Percentiles rank a stretch among this genome's conserved stretches.
phyloP scores from a whole-genome alignment of 331 rosid genomes.

The Pyrus hybrid region DNA sequence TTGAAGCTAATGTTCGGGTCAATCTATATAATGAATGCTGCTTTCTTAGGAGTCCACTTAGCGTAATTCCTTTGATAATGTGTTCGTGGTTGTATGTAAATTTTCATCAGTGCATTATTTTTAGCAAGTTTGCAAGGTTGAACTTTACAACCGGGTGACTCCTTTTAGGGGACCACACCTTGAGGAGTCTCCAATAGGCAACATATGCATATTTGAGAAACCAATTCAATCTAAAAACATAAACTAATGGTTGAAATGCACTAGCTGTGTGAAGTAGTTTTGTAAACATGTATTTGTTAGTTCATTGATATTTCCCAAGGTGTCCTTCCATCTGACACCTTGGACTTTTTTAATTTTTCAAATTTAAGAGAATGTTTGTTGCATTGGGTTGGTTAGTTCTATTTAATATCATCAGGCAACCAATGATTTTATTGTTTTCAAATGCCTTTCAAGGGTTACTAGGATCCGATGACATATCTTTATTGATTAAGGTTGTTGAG shows the following conservation, averaged over 20 bases:
- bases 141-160: background rate
- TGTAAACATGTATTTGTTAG: background rate
- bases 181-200: background rate
- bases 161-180: background rate
- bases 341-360: background rate
- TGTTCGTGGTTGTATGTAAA: background rate
- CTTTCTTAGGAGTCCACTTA: background rate
- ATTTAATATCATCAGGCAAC: background rate
- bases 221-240: background rate
- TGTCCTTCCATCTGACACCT: background rate
- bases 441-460: background rate
- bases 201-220: background rate
- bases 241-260: background rate
- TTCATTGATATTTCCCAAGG: background rate
- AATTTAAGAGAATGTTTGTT: background rate
- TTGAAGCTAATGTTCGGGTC: background rate
- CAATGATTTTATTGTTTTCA: background rate
- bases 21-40: background rate
- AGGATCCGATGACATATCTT: background rate
- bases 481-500: background rate
- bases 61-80: background rate
- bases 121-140: background rate
- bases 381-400: background rate
- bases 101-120: background rate
- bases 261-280: background rate